A percentile compares a stretch with the other conserved stretches of the same genome.
These are phyloP conservation scores for Pelargonium australe DNA, from an alignment of 441 rosid species.

Conservation along the genomic window DNA sequence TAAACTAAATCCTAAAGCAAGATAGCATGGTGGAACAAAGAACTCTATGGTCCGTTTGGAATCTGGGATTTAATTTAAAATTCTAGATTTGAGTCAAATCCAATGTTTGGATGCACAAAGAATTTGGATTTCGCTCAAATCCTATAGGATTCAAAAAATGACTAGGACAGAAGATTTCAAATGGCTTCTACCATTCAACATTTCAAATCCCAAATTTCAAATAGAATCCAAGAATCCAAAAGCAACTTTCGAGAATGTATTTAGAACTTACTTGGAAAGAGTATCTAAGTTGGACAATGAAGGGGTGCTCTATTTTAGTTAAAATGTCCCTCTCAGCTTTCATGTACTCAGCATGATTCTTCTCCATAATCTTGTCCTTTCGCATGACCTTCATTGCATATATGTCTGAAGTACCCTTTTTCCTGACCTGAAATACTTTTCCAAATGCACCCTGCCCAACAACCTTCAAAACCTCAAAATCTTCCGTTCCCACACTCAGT, in stretches of 20 bases:
- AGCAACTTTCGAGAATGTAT: no score
- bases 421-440: slow-evolving; percentile 87
- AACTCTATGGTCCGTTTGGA: no score
- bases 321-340: slow-evolving; percentile 89
- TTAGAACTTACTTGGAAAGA: slow-evolving; percentile 67
- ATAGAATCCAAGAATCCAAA: no score
- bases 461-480: slow-evolving; percentile 80
- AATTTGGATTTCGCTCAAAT: no score
- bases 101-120: no score
- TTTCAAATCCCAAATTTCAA: no score
- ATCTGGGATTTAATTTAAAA: no score
- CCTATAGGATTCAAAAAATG: no score
- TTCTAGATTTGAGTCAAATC: no score
- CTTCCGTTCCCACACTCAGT: slow-evolving; percentile 54
- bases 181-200: no score
- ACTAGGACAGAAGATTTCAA: no score
- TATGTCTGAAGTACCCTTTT: slow-evolving; percentile 69
- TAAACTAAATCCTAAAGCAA: not conserved
- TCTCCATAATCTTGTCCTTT: slow-evolving; percentile 87
- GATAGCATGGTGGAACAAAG: not conserved
- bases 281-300: slow-evolving; percentile 78
- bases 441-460: slow-evolving; percentile 98
- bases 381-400: slow-evolving; percentile 98
- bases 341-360: slow-evolving; percentile 89
- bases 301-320: slow-evolving; percentile 77